Evolutionary conservation across 805 yeast species (phyloP).

Genomic region (Metschnikowia hibisci): DNA sequence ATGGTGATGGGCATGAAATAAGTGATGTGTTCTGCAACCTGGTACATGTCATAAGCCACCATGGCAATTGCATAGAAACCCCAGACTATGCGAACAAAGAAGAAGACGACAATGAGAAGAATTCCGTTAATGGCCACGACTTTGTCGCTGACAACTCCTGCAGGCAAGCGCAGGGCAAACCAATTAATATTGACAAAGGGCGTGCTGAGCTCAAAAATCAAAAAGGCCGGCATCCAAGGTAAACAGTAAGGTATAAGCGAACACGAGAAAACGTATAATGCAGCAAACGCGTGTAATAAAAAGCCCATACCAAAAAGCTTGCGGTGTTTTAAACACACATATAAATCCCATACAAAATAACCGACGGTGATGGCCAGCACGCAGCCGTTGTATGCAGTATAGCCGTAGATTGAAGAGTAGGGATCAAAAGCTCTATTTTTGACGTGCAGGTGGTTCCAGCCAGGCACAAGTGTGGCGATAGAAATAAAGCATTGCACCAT

Average conservation of each 20-base stretch:
- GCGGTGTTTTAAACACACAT: conserved; percentile 61
- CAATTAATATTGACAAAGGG: conserved; percentile 95
- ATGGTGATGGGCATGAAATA: conserved; percentile 45
- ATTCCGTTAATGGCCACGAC: conserved; percentile 67
- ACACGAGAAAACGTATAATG: conserved; percentile 65
- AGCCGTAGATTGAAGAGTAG: conserved; percentile 47
- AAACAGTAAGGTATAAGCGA: conserved; percentile 71
- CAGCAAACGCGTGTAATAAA: conserved; percentile 77
- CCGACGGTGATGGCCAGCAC: conserved; percentile 73
- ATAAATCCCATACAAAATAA: conserved; percentile 87
- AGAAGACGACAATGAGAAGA: conserved; percentile 63
- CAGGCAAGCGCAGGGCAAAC: conserved; percentile 78
- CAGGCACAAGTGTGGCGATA: conserved; percentile 54
- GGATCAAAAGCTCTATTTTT: conserved; percentile 40
- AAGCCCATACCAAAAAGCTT: conserved; percentile 77
- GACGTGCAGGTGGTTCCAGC: conserved; percentile 55
- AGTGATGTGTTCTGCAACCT: conserved; percentile 43
- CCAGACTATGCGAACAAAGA: conserved; percentile 77
- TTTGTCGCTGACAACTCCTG: conserved; percentile 54
- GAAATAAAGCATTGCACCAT: conserved; percentile 78
- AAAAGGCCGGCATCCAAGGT: conserved; percentile 78
- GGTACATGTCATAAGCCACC: conserved; percentile 47
- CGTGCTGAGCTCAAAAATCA: conserved; percentile 83
- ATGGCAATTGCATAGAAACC: conserved; percentile 69
- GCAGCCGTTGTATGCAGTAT: conserved; percentile 71